Conservation (phyloP, 495 filamentous ascomycete genomes). For the Trichoderma orchidacearum region DNA sequence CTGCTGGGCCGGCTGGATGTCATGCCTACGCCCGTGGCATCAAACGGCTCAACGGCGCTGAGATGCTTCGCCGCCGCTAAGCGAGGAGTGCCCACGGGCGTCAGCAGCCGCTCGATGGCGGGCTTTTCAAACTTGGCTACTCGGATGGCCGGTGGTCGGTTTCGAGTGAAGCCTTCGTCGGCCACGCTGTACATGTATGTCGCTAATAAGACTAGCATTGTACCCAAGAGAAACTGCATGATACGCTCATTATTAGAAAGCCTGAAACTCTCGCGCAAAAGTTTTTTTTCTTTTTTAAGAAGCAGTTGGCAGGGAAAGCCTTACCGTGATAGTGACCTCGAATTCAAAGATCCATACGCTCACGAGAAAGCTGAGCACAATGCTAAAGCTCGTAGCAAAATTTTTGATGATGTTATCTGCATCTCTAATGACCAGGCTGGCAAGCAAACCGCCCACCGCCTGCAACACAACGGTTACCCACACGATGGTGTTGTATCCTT, state of each 20-base stretch:
- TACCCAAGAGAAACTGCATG: slow-evolving; percentile 66
- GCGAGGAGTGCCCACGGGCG: neutral
- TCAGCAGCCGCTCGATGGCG: slow-evolving; percentile 23
- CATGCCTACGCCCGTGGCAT: neutral
- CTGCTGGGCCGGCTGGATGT: slow-evolving; percentile 1
- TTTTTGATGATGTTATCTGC: slow-evolving; percentile 84
- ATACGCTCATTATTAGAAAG: slow-evolving; percentile 7
- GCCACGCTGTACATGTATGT: slow-evolving; percentile 71
- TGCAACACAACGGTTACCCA: slow-evolving; percentile 78
- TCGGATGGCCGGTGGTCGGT: slow-evolving; percentile 58
- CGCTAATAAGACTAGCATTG: slow-evolving; percentile 58
- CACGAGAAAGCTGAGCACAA: slow-evolving; percentile 68
- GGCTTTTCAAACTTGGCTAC: slow-evolving; percentile 69
- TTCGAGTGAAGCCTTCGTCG: slow-evolving; percentile 27
- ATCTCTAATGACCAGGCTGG: slow-evolving; percentile 75
- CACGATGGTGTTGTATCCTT: slow-evolving; percentile 82
- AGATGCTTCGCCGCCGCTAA: neutral
- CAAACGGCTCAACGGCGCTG: neutral
- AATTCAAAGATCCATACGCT: slow-evolving; percentile 81
- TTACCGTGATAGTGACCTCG: slow-evolving; percentile 52
- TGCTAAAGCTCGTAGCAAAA: slow-evolving; percentile 82
- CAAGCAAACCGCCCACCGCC: slow-evolving; percentile 66
- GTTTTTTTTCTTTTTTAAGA: neutral
- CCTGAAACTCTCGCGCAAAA: neutral
- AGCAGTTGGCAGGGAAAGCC: slow-evolving; percentile 13